Evolutionary conservation across 257 asterid genomes (phyloP).

Genomic region (Solanum pennellii): DNA sequence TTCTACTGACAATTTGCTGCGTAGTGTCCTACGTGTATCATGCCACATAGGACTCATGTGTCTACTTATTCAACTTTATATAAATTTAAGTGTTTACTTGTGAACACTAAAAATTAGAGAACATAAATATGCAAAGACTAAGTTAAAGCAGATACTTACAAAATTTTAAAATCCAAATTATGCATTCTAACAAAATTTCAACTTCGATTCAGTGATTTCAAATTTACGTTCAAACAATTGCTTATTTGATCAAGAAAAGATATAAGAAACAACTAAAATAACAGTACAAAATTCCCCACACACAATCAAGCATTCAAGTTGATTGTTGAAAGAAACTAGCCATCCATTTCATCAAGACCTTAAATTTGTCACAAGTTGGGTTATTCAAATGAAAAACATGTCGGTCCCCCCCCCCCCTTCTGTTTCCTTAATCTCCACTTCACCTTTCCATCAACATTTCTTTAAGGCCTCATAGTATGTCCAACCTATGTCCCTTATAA

Average conservation of each 20-base stretch:
- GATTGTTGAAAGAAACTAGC: neutral
- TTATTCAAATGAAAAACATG: constrained; percentile 48
- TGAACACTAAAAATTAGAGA: no score
- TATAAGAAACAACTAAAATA: neutral
- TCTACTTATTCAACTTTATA: no score
- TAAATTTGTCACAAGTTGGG: neutral
- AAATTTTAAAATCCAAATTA: no score
- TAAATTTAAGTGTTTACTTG: no score
- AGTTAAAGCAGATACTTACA: no score
- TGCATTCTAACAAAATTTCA: neutral
- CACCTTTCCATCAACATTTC: constrained; percentile 31
- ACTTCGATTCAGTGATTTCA: neutral
- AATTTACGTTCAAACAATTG: no score
- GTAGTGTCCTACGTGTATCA: no score
- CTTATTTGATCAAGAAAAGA: neutral
- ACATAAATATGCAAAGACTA: no score
- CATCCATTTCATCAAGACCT: neutral
- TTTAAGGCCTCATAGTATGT: neutral
- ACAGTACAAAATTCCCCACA: neutral
- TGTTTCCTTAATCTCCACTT: constrained; percentile 37
- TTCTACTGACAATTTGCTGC: no score
- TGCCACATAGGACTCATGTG: no score
- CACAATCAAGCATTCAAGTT: neutral
- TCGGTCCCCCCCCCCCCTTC: constrained; percentile 13
- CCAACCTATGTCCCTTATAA: constrained; percentile 31